Evolutionary conservation across 176 grass and related monocot genomes (phyloP).

Genomic region (Otatea glauca): DNA sequence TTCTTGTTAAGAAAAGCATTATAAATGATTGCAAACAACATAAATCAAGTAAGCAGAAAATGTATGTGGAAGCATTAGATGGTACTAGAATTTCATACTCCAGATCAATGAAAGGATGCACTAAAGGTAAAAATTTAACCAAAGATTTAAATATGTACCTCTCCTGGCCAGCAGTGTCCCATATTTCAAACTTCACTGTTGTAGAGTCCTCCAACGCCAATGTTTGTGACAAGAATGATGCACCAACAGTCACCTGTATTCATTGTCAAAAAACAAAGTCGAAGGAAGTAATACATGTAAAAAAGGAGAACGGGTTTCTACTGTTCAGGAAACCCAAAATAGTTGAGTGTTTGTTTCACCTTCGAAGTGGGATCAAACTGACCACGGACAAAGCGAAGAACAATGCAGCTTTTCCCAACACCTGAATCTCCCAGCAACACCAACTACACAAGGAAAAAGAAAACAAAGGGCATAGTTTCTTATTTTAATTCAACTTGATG

Average conservation of each 20-base stretch:
- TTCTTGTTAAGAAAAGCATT: slow-evolving; percentile 8
- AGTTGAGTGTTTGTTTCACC: slow-evolving; percentile 42
- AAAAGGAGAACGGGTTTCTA: neutral
- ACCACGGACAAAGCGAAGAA: slow-evolving; percentile 88
- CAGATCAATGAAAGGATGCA: slow-evolving; percentile 16
- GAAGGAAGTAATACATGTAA: neutral
- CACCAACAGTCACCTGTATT: slow-evolving; percentile 77
- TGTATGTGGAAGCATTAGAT: neutral
- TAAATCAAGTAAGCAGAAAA: slow-evolving; percentile 4
- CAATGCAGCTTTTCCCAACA: slow-evolving; percentile 93
- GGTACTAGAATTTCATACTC: neutral
- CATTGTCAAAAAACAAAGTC: slow-evolving; percentile 13
- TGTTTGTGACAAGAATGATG: slow-evolving; percentile 88
- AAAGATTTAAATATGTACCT: slow-evolving; percentile 44
- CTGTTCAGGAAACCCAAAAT: slow-evolving; percentile 13
- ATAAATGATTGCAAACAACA: neutral
- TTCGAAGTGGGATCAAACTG: slow-evolving; percentile 87
- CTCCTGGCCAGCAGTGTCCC: slow-evolving; percentile 93
- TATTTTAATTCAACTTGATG: slow-evolving; percentile 21
- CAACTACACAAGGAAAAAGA: slow-evolving; percentile 52
- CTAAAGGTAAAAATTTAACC: neutral
- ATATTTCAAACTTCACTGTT: slow-evolving; percentile 88
- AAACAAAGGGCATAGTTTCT: neutral
- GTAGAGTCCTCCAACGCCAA: slow-evolving; percentile 77
- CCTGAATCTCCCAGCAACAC: slow-evolving; percentile 83